Base-by-base conservation (phyloP, 1,284 basidiomycete species). In the Coniophora puteana region DNA sequence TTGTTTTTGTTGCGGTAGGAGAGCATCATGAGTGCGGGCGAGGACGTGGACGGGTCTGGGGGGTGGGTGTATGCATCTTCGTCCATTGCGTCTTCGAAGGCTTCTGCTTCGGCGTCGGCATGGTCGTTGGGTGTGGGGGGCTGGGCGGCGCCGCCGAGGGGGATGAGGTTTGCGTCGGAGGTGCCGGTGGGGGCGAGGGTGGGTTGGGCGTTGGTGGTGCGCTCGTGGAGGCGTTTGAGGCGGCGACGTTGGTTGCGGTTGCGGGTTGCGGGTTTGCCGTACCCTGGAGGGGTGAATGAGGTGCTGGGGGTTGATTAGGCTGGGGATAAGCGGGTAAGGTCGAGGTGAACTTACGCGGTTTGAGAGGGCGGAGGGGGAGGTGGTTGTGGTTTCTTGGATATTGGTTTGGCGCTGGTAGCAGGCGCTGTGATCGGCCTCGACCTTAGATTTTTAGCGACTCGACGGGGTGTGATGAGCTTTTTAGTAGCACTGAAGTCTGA, bases 1-100 rank as follows among this genome's bases (percentile, higher is more conserved):
- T 88, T 87, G 60, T 86, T 86, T 58, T 86, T 87, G 54, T 85
- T 87, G 36, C 76, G 68, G 12, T 86, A 60, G 1, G 75, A 76
- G 38, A 76, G 66, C 76, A 80, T 78, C 63, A 74, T 72, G 34
- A 71, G 46, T 28, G 50, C 40, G 1, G 55, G 44, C 46, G 54
- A 42, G 30, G 50, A 20, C n/a, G 25, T 23, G 4, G 38, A 21
- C 35, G 35, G 33, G 37, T 30, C n/a, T 37, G 35, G 18, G 56
- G 61, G 41, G 43, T 32, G 3, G 61, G 41, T 2, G 4, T 12
- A 7, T 40, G 25, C 2, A 17, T 10, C 8, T 8, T 27, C 26
- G 11, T 29, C 21, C 36, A 37, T 16, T 31, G 8, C 31, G 17
- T 39, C 23, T 17, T 39, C 25, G 5, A 27, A 10, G 26, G 26